A percentile compares a stretch with the other conserved stretches of the same genome.
Evolutionary conservation across 306 rosid species (phyloP).

Genomic region (Pachyrhizus erosus): DNA sequence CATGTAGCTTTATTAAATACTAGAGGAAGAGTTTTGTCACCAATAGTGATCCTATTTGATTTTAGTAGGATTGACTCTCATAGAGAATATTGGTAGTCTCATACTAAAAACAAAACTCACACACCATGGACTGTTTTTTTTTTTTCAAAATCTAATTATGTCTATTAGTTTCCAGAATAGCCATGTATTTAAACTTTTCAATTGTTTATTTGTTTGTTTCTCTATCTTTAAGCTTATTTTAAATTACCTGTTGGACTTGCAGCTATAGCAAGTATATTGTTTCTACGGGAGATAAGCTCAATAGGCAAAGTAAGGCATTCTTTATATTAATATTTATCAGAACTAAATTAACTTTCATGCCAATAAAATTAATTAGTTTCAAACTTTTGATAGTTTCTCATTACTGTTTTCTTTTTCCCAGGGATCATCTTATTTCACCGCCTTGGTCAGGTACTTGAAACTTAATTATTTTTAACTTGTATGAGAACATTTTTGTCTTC

Average conservation of each 20-base stretch:
- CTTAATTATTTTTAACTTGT: constrained; percentile 28
- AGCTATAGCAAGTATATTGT: constrained; percentile 76
- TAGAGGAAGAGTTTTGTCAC: not conserved
- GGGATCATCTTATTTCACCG: constrained; percentile 65
- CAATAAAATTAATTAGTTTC: constrained; percentile 31
- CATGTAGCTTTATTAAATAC: not conserved
- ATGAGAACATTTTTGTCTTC: constrained; percentile 9
- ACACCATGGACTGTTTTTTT: not conserved
- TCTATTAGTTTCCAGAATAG: not conserved
- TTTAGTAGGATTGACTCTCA: not conserved
- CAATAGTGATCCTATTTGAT: not conserved
- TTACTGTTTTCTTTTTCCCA: constrained; percentile 53
- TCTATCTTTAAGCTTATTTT: constrained; percentile 20
- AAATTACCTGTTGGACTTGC: constrained; percentile 51
- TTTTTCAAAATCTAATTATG: not conserved
- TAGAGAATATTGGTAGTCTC: not conserved
- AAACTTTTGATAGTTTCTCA: constrained; percentile 37
- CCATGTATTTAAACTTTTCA: not conserved
- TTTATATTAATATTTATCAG: constrained; percentile 22
- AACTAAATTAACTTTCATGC: not conserved
- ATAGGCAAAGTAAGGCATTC: constrained; percentile 64
- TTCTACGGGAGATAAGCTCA: constrained; percentile 61
- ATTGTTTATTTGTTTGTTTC: constrained; percentile 7
- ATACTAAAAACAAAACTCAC: not conserved
- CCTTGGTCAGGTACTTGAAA: constrained; percentile 78